Conservation (phyloP, 139 green algal species). For the Parachlorella kessleri region DNA sequence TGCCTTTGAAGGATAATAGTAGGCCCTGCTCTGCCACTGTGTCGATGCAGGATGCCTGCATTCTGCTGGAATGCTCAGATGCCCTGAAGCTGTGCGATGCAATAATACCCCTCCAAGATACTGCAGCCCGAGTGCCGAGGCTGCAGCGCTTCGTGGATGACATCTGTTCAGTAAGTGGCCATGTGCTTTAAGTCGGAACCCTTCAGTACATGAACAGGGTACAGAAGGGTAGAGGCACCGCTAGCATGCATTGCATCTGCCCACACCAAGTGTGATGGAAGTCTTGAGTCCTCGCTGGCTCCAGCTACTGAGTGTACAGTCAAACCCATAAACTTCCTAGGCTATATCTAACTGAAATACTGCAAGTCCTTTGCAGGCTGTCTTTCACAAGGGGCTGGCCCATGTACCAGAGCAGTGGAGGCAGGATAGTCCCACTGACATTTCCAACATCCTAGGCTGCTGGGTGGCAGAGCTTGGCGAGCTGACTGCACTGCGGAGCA, state of each 20-base stretch:
- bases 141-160: constrained; percentile 32
- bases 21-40: no score
- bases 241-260: no score
- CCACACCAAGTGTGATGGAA: no score
- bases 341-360: no score
- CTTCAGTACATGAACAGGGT: no score
- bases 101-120: constrained; percentile 29
- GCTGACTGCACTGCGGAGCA: constrained; percentile 10
- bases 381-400: constrained; percentile 25
- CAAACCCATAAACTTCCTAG: no score
- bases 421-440: constrained; percentile 23
- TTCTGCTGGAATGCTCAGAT: constrained; percentile 44
- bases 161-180: constrained; percentile 10
- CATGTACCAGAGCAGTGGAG: constrained; percentile 22
- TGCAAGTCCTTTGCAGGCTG: constrained; percentile 7
- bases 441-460: constrained; percentile 5
- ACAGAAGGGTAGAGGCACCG: no score
- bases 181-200: no score
- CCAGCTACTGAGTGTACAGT: no score
- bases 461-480: constrained; percentile 31
- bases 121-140: constrained; percentile 9
- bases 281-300: no score
- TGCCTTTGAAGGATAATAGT: no score
- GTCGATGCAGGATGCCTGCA: constrained; percentile 70
- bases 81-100: constrained; percentile 66